A percentile compares a stretch with the other conserved stretches of the same genome.
These are phyloP conservation scores for Massarina eburnea DNA, from an alignment of 2,329 filamentous ascomycete genomes.

Conservation along the genomic window DNA sequence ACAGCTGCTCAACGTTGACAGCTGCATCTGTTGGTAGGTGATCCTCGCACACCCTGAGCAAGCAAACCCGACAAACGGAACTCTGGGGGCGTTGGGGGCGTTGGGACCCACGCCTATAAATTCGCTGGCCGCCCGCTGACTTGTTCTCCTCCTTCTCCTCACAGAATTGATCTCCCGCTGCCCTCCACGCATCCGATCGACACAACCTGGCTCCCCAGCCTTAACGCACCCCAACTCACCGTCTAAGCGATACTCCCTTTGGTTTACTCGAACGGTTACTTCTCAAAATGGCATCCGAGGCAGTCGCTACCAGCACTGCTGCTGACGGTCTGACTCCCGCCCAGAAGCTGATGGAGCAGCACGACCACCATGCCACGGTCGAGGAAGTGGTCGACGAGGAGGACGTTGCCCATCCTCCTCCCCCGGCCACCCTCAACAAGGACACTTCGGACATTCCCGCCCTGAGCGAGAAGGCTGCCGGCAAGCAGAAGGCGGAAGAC, in stretches of 20 bases:
- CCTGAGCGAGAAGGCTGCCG: slow-evolving; percentile 64
- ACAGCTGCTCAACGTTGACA: background rate
- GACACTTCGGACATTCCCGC: slow-evolving; percentile 23
- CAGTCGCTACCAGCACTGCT: slow-evolving; percentile 33
- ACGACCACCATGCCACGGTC: slow-evolving; percentile 68
- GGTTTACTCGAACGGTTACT: slow-evolving; percentile 41
- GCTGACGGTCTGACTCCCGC: slow-evolving; percentile 44
- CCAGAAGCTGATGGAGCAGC: slow-evolving; percentile 67
- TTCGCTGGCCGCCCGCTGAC: background rate
- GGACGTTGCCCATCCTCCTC: slow-evolving; percentile 60
- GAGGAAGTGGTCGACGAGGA: slow-evolving; percentile 85
- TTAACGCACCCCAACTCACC: slow-evolving; percentile 29
- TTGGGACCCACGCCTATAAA: background rate
- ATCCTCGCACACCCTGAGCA: background rate
- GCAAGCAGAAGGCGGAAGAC: slow-evolving; percentile 66
- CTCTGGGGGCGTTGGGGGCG: no score
- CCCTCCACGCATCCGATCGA: background rate
- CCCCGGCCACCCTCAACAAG: slow-evolving; percentile 45
- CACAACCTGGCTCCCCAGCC: slow-evolving; percentile 27
- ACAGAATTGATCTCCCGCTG: background rate
- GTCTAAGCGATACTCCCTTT: slow-evolving; percentile 40
- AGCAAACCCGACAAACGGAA: no score
- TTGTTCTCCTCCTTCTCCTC: background rate
- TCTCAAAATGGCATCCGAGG: slow-evolving; percentile 44
- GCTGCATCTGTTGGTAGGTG: slow-evolving; percentile 7